These are phyloP conservation scores for Torulaspora delbrueckii DNA, from an alignment of 805 yeast species.

Conservation along the genomic window DNA sequence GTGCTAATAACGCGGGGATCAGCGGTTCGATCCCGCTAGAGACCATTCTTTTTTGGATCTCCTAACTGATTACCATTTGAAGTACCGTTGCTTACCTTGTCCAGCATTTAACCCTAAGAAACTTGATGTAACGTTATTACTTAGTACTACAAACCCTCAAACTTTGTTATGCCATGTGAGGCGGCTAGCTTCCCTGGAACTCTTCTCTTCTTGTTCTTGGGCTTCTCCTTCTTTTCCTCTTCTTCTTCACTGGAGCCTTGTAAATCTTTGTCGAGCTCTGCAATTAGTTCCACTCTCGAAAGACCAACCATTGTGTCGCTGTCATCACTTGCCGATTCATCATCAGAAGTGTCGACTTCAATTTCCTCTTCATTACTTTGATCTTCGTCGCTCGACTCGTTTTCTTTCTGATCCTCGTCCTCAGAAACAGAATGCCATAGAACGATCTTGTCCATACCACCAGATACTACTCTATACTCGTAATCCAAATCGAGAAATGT, in stretches of 20 bases:
- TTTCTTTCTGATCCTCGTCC: constrained; percentile 21
- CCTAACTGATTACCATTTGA: background rate
- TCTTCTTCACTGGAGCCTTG: constrained; percentile 10
- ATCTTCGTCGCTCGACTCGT: background rate
- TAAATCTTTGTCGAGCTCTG: constrained; percentile 31
- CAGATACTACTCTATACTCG: constrained; percentile 73
- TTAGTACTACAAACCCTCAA: constrained; percentile 48
- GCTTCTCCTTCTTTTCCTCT: constrained; percentile 14
- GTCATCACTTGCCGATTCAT: constrained; percentile 14
- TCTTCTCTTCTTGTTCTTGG: constrained; percentile 7
- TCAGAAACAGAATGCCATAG: constrained; percentile 56
- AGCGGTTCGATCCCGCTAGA: constrained; percentile 38
- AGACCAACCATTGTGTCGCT: constrained; percentile 8
- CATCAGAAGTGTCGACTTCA: constrained; percentile 9
- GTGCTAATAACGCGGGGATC: constrained; percentile 37
- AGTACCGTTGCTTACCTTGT: too few species aligned
- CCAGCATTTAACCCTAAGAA: too few species aligned
- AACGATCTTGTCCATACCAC: constrained; percentile 76
- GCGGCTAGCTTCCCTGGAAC: constrained; percentile 23
- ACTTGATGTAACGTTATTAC: background rate
- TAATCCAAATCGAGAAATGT: constrained; percentile 70
- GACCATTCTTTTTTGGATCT: constrained; percentile 21
- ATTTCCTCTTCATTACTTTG: background rate
- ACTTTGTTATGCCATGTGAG: constrained; percentile 60
- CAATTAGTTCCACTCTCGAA: constrained; percentile 31